phyloP scores from a whole-genome alignment of 2,329 filamentous ascomycete species.

The Aspergillus pseudoterreus region DNA sequence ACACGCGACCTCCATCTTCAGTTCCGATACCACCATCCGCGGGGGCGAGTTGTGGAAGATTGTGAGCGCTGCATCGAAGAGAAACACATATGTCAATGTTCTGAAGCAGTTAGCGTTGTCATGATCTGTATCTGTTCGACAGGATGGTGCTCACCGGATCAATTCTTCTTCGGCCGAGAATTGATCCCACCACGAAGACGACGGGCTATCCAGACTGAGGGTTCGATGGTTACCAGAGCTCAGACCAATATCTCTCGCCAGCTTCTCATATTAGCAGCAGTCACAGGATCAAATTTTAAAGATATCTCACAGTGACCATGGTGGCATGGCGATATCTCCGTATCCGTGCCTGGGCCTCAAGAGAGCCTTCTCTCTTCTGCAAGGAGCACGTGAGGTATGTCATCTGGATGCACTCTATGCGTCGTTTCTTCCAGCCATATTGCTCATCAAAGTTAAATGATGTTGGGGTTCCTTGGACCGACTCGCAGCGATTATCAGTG shows the following conservation, averaged over 20 bases:
- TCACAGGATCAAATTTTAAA: not conserved
- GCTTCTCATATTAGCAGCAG: constrained; percentile 5
- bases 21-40: constrained; percentile 22
- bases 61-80: constrained; percentile 26
- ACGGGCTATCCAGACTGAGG: constrained; percentile 5
- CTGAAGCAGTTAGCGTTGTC: constrained; percentile 9
- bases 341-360: constrained; percentile 16
- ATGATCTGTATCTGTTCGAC: not conserved
- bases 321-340: constrained; percentile 19
- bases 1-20: constrained; percentile 23
- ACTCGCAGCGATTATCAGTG: constrained; percentile 10
- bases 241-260: constrained; percentile 16
- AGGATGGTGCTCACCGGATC: constrained; percentile 15
- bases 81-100: constrained; percentile 23
- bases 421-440: constrained; percentile 9
- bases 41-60: constrained; percentile 28
- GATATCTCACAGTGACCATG: constrained; percentile 18
- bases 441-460: not conserved
- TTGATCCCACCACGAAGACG: constrained; percentile 17
- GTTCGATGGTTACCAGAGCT: constrained; percentile 13
- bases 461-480: not conserved
- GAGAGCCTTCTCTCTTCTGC: constrained; percentile 23
- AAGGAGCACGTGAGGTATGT: constrained; percentile 21
- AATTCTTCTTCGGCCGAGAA: constrained; percentile 23
- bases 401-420: constrained; percentile 19